Evolutionary conservation across 805 yeast species (phyloP).

Genomic region (Candida alai): DNA sequence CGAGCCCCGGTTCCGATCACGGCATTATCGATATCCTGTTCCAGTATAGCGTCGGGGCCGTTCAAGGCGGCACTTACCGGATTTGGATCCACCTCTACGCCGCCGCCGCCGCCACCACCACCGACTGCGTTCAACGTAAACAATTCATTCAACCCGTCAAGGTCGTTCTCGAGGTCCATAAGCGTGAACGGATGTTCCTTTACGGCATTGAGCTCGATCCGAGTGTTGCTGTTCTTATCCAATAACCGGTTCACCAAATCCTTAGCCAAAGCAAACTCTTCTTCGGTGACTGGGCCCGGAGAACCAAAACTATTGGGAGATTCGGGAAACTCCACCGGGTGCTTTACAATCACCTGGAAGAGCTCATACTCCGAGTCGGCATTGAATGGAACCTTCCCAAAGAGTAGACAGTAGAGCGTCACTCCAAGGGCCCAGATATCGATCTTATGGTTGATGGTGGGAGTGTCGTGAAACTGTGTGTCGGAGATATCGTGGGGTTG

Average conservation of each 20-base stretch:
- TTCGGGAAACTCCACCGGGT: slow-evolving; percentile 55
- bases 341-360: slow-evolving; percentile 73
- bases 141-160: slow-evolving; percentile 33
- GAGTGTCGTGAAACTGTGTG: slow-evolving; percentile 45
- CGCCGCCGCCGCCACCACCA: no score
- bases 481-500: neutral
- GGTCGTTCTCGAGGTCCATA: slow-evolving; percentile 36
- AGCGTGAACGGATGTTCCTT: slow-evolving; percentile 69
- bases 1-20: slow-evolving; percentile 77
- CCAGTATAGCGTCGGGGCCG: slow-evolving; percentile 51
- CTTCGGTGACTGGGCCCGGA: slow-evolving; percentile 34
- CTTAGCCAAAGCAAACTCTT: slow-evolving; percentile 45
- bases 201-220: slow-evolving; percentile 69
- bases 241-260: slow-evolving; percentile 62
- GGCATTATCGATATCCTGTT: slow-evolving; percentile 70
- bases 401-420: slow-evolving; percentile 80
- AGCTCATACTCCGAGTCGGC: slow-evolving; percentile 84
- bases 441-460: slow-evolving; percentile 71
- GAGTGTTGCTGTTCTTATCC: slow-evolving; percentile 61
- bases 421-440: slow-evolving; percentile 99
- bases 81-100: slow-evolving; percentile 6
- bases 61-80: slow-evolving; percentile 16
- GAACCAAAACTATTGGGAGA: slow-evolving; percentile 30
- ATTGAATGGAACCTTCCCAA: slow-evolving; percentile 85
- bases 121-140: slow-evolving; percentile 26